Evolutionary conservation across 140 eudicot species (phyloP), one percentile per base, ranked within the genome.

Genomic region (Cichorium intybus): DNA sequence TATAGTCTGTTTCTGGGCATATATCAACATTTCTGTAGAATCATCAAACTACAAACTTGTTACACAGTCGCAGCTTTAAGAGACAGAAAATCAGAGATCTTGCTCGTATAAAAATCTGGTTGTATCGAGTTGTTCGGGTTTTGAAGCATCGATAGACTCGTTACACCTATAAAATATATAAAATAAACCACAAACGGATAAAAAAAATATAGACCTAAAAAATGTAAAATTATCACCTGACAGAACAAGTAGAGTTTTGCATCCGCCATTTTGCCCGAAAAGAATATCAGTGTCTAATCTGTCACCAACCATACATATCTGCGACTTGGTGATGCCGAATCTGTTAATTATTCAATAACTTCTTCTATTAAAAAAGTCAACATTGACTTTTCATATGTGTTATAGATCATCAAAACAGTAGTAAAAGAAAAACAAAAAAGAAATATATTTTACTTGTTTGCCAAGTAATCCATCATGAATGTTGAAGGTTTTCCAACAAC

Each of bases 301-400:
- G 81, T 93, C 99, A 54, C 99, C 99, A 33, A 93, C 99, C 99
- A 93, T 93, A 83, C 99, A 93, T 66, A 93, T 93, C 74, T 89
- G 97, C 33, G 99, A 89, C 68, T 84, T 89, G 70, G 71, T 68
- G 68, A 93, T 93, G 60, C 86, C 79, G 54, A 93, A 93, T 78
- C 99, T 93, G 95, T 70, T 56, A 64, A 50, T 62, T 48, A 71
- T 24, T 12, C 58, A 49, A 71, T 35, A 41, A 28, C 6, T 67
- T 8, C 26, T 0, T 24, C 23, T 15, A 17, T 4, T 24, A 23
- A 24, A 14, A 41, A 11, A 21, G 24, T 43, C n/a, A 6, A 39
- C n/a, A 14, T 43, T 57, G 49, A 28, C 66, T 43, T 39, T 20
- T 56, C 10, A 63, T 5, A 17, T 27, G 28, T 37, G 9, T 23